phyloP scores from a whole-genome alignment of 129 eudicot species.

The Tagetes patula region DNA sequence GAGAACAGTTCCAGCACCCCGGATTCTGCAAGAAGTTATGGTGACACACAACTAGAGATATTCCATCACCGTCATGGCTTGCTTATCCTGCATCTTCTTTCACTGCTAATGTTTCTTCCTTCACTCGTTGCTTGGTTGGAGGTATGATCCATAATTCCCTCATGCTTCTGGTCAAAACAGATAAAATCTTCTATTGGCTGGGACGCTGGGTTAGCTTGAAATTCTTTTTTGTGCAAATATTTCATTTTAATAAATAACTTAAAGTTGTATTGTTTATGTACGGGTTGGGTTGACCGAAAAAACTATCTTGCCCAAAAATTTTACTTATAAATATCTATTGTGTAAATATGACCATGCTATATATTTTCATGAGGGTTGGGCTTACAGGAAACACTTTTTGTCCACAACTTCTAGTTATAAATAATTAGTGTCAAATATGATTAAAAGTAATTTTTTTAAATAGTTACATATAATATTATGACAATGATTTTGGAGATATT shows the following conservation, averaged over 20 bases:
- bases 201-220: background rate
- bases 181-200: background rate
- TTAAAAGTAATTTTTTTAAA: background rate
- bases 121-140: slow-evolving; percentile 90
- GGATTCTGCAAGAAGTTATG: slow-evolving; percentile 63
- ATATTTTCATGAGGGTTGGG: too few relatives aligned
- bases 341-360: background rate
- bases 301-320: too few relatives aligned
- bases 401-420: background rate
- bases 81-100: slow-evolving; percentile 72
- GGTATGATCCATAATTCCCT: slow-evolving; percentile 40
- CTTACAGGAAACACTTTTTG: background rate
- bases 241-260: background rate
- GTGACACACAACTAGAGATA: slow-evolving; percentile 81
- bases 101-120: slow-evolving; percentile 74
- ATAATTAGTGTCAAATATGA: background rate
- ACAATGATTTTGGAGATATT: too few relatives aligned
- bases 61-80: slow-evolving; percentile 91
- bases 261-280: background rate
- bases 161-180: background rate
- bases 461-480: too few relatives aligned
- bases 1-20: slow-evolving; percentile 51
- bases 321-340: background rate
- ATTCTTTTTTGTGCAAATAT: background rate
- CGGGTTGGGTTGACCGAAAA: background rate